phyloP scores from a whole-genome alignment of 495 filamentous ascomycete genomes.

The Penicillium mononematosum region DNA sequence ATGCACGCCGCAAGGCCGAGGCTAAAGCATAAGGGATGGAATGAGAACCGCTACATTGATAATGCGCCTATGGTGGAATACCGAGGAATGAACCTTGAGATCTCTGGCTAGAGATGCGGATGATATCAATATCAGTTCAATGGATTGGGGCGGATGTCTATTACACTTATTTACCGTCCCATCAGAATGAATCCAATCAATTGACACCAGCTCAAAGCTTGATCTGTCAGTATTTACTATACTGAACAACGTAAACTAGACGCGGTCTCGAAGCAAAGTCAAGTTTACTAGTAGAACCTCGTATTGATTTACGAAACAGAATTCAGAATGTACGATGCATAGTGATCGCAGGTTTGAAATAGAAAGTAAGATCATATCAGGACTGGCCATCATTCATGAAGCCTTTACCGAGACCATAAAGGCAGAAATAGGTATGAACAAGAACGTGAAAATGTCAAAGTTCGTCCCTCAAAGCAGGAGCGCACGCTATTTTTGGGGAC shows the following conservation, averaged over 20 bases:
- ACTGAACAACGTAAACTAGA: background rate
- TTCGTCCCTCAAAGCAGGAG: background rate
- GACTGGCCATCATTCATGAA: slow-evolving; percentile 1
- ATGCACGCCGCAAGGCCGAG: slow-evolving; percentile 11
- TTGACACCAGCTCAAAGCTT: background rate
- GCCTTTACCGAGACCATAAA: background rate
- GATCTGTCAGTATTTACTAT: background rate
- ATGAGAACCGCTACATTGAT: background rate
- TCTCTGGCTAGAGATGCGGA: background rate
- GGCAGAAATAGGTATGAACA: slow-evolving; percentile 2
- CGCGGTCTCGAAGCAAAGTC: background rate
- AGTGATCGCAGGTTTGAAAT: background rate
- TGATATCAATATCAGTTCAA: background rate
- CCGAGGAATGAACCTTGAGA: background rate
- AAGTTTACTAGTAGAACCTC: background rate
- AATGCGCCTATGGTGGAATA: background rate
- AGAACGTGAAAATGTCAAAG: background rate
- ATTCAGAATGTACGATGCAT: background rate
- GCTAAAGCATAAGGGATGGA: background rate
- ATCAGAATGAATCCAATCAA: background rate
- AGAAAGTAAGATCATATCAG: slow-evolving; percentile 2
- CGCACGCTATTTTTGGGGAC: background rate
- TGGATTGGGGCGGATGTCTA: background rate
- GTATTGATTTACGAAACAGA: background rate
- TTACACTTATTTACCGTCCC: background rate